Percentiles rank a stretch among this genome's conserved stretches.
These are phyloP conservation scores for Vaccinium myrtillus DNA, from an alignment of 148 eudicot species.

Conservation along the genomic window DNA sequence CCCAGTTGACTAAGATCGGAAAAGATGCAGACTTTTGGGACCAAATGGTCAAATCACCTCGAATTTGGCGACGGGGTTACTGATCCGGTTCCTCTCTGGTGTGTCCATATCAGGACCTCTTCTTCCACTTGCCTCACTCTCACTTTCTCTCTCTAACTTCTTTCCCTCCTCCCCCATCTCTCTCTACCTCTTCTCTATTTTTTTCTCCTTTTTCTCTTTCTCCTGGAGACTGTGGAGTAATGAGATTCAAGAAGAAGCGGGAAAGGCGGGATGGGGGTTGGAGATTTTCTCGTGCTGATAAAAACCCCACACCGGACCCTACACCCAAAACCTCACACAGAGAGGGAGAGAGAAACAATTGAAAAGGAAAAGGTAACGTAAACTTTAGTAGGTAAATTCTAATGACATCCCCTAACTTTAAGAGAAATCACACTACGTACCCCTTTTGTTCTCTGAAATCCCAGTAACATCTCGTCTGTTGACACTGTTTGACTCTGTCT, in stretches of 20 bases:
- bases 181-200: slow-evolving; percentile 9
- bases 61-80: slow-evolving; percentile 12
- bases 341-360: background rate
- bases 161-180: slow-evolving; percentile 11
- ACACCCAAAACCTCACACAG: background rate
- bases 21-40: background rate
- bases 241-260: slow-evolving; percentile 26
- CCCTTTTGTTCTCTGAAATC: background rate
- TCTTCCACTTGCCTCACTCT: slow-evolving; percentile 12
- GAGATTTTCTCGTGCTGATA: slow-evolving; percentile 19
- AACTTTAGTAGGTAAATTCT: background rate
- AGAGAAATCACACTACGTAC: background rate
- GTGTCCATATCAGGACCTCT: slow-evolving; percentile 24
- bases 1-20: background rate
- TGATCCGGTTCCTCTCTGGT: slow-evolving; percentile 19
- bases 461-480: background rate
- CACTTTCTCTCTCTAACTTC: background rate
- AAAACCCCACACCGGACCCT: background rate
- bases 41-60: slow-evolving; percentile 19
- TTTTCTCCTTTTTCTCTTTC: background rate
- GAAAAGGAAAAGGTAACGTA: background rate
- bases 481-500: no score
- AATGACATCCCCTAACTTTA: background rate
- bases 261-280: slow-evolving; percentile 17
- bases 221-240: background rate